Evolutionary conservation across 1,284 basidiomycete genomes (phyloP).

Genomic region (Fomitopsis palustris): DNA sequence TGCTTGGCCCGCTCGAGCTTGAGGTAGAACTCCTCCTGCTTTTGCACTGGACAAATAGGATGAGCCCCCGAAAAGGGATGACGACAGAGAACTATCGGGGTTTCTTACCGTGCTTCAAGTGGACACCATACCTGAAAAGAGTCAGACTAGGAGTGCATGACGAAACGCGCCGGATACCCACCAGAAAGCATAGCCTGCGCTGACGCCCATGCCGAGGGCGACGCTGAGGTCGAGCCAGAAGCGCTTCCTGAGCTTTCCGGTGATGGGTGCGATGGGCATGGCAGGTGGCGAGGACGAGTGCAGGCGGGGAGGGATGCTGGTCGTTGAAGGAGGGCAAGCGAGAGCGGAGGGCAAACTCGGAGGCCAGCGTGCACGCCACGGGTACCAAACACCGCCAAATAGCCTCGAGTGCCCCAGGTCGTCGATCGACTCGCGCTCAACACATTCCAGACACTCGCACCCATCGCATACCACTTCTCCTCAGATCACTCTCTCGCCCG

Average conservation of each 20-base stretch:
- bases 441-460: conserved; percentile 1
- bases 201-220: conserved; percentile 69
- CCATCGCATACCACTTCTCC: neutral
- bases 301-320: conserved; percentile 12
- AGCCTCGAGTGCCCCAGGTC: conserved; percentile 14
- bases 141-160: conserved; percentile 11
- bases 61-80: neutral
- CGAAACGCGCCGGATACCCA: conserved; percentile 36
- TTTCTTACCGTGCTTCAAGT: conserved; percentile 72
- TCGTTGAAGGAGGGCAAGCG: conserved; percentile 14
- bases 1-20: conserved; percentile 63
- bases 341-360: conserved; percentile 13
- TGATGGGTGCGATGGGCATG: conserved; percentile 84
- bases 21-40: conserved; percentile 80
- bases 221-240: conserved; percentile 78
- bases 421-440: conserved; percentile 13
- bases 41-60: conserved; percentile 50
- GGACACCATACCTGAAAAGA: conserved; percentile 68
- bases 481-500: neutral
- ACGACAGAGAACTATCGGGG: conserved; percentile 12
- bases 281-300: conserved; percentile 7
- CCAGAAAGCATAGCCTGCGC: conserved; percentile 77
- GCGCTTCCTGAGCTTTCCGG: conserved; percentile 85
- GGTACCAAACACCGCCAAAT: conserved; percentile 26
- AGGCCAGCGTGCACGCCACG: conserved; percentile 14